Conservation (phyloP, 805 yeast species). For the Scheffersomyces coipomensis region DNA sequence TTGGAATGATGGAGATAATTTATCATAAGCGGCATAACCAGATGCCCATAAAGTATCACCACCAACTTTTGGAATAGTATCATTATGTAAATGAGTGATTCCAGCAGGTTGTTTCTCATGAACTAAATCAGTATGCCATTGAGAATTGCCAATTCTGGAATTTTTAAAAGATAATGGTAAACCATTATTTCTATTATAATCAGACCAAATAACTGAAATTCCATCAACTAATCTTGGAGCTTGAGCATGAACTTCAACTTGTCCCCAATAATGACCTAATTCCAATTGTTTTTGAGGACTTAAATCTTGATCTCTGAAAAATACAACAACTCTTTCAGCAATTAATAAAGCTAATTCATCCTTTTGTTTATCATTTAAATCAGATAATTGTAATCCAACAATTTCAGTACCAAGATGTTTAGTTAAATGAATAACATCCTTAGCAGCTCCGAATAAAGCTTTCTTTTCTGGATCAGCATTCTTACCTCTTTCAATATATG, state of each 20-base stretch:
- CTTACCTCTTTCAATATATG: constrained; percentile 25
- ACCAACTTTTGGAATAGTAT: constrained; percentile 44
- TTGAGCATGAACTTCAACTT: constrained; percentile 28
- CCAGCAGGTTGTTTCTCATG: constrained; percentile 38
- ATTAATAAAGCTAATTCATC: constrained; percentile 28
- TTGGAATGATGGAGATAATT: constrained; percentile 50
- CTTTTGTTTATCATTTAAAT: constrained; percentile 23
- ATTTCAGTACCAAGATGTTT: constrained; percentile 28
- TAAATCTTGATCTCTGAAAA: constrained; percentile 30
- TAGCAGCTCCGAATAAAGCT: constrained; percentile 26
- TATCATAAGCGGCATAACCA: constrained; percentile 58
- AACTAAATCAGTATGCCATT: constrained; percentile 37
- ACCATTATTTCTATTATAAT: constrained; percentile 24
- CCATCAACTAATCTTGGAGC: constrained; percentile 29
- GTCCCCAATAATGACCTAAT: constrained; percentile 27
- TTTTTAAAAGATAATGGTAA: constrained; percentile 27
- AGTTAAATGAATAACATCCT: constrained; percentile 23
- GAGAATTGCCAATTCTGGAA: constrained; percentile 21
- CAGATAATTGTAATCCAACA: constrained; percentile 26
- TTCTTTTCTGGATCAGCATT: constrained; percentile 33
- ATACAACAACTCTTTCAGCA: constrained; percentile 29
- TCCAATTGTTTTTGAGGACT: constrained; percentile 30
- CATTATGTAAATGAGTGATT: constrained; percentile 36
- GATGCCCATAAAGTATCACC: constrained; percentile 58
- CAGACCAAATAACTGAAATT: constrained; percentile 42